phyloP scores from a whole-genome alignment of 1,284 basidiomycete species.

The Ustilago shanxiensis region DNA sequence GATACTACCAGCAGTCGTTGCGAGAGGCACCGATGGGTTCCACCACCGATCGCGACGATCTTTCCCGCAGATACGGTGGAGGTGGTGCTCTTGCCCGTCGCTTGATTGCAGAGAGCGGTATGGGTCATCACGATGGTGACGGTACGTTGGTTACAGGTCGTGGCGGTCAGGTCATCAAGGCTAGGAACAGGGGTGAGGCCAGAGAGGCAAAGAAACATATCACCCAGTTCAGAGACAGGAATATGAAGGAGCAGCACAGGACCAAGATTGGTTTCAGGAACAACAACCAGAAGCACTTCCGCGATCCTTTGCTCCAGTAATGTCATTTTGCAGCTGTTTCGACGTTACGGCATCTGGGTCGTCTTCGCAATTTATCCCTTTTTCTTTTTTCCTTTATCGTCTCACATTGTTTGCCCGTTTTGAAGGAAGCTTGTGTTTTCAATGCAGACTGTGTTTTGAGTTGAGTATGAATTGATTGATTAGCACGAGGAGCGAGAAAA shows the following conservation, averaged over 20 bases:
- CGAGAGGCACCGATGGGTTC: constrained; percentile 52
- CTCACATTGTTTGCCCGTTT: too few relatives aligned
- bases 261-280: constrained; percentile 74
- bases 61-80: constrained; percentile 41
- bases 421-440: too few relatives aligned
- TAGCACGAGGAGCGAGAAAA: background rate
- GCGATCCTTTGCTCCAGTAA: constrained; percentile 67
- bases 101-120: constrained; percentile 51
- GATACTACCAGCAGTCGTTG: constrained; percentile 83
- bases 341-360: background rate
- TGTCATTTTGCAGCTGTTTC: background rate
- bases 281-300: constrained; percentile 70
- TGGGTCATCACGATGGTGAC: constrained; percentile 44
- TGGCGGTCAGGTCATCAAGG: constrained; percentile 59
- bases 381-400: too few relatives aligned
- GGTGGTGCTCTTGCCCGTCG: constrained; percentile 58
- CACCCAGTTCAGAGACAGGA: constrained; percentile 85
- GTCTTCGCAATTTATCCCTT: constrained; percentile 6
- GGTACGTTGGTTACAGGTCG: constrained; percentile 54
- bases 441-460: background rate
- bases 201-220: constrained; percentile 90
- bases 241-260: constrained; percentile 83
- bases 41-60: constrained; percentile 14
- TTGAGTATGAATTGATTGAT: background rate
- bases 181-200: constrained; percentile 90